phyloP scores from a whole-genome alignment of 441 rosid species.

The Corymbia citriodora region DNA sequence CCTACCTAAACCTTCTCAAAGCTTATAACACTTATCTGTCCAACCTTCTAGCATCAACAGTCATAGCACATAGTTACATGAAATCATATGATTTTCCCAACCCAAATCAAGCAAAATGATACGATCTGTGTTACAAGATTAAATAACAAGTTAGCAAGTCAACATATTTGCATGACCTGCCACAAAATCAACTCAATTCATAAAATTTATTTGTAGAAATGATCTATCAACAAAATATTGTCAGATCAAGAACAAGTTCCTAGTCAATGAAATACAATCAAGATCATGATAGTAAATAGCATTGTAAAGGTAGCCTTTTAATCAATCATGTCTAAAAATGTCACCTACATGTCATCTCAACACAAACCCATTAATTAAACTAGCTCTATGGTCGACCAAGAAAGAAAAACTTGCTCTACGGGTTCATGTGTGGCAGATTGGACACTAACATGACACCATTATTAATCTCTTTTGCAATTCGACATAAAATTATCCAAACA shows the following conservation, averaged over 20 bases:
- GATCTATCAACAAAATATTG: background rate
- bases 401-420: background rate
- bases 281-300: background rate
- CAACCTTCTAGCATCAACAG: background rate
- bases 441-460: background rate
- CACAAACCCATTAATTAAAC: background rate
- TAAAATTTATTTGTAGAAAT: background rate
- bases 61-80: background rate
- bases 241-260: background rate
- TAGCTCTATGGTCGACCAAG: background rate
- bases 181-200: background rate
- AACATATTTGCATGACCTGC: background rate
- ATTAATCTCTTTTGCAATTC: accelerated
- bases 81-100: background rate
- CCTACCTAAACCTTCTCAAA: background rate
- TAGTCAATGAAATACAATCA: background rate
- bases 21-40: background rate
- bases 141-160: background rate
- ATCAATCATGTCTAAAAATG: background rate
- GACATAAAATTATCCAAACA: background rate
- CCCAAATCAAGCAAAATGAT: background rate
- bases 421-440: background rate
- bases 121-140: background rate
- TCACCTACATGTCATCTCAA: background rate
- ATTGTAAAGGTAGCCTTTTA: background rate